Percentiles rank a stretch among this genome's conserved stretches.
These are phyloP conservation scores for Acrocalymma vagum DNA, from an alignment of 2,329 filamentous ascomycete species.

Conservation along the genomic window DNA sequence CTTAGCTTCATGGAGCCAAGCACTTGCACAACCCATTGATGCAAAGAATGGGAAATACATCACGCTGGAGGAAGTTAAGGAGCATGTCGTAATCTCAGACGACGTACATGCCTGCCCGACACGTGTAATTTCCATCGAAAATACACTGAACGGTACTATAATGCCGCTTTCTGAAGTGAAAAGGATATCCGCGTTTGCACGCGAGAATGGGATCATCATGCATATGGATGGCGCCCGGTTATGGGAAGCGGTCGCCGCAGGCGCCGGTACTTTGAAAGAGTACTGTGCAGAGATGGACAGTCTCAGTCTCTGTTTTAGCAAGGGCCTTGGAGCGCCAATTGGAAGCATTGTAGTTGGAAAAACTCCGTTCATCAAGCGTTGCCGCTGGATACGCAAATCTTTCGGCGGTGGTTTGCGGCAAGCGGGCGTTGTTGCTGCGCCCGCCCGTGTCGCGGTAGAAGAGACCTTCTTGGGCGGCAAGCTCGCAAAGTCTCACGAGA, in stretches of 20 bases:
- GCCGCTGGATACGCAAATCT: conserved; percentile 80
- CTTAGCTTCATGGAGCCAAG: conserved; percentile 75
- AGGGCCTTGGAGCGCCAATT: conserved; percentile 82
- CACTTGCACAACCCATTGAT: conserved; percentile 71
- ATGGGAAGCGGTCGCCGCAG: conserved; percentile 81
- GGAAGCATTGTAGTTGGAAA: conserved; percentile 75
- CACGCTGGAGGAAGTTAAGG: conserved; percentile 78
- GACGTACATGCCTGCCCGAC: conserved; percentile 84
- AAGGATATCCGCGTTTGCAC: conserved; percentile 74
- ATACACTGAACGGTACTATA: conserved; percentile 81
- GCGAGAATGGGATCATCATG: conserved; percentile 69
- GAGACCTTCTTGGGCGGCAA: conserved; percentile 78
- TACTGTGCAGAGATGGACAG: conserved; percentile 76
- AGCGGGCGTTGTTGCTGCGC: conserved; percentile 77
- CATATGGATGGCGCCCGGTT: conserved; percentile 83
- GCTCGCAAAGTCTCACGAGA: conserved; percentile 67
- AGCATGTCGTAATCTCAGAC: conserved; percentile 69
- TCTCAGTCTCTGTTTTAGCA: conserved; percentile 80
- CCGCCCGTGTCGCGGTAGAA: conserved; percentile 79
- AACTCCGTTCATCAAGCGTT: conserved; percentile 68
- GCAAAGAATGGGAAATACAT: conserved; percentile 77
- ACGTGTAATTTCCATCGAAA: conserved; percentile 82
- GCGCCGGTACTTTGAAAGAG: conserved; percentile 71
- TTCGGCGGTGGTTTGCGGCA: conserved; percentile 83
- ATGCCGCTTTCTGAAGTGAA: conserved; percentile 77